Conservation (phyloP, 257 asterid species). For the Euphrasia confusa region DNA sequence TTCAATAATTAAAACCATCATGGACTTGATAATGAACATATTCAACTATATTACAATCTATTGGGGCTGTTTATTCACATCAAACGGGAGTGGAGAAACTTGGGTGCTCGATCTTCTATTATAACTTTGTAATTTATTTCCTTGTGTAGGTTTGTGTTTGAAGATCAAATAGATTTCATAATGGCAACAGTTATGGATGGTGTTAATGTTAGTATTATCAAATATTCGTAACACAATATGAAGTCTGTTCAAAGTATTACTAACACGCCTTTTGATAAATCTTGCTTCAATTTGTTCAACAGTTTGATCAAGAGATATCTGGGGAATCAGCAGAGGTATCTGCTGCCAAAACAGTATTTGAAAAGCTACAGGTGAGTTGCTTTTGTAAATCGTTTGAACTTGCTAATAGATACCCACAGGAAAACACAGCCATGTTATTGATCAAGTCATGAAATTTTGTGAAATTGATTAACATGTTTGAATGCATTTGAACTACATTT, state of each 20-base stretch:
- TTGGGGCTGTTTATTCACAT: neutral
- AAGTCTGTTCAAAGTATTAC: conserved; percentile 1
- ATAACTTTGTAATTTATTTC: neutral
- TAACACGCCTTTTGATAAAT: conserved; percentile 11
- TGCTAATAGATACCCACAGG: too few relatives aligned
- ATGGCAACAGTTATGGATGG: too few relatives aligned
- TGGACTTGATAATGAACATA: neutral
- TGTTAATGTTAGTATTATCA: too few relatives aligned
- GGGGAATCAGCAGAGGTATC: conserved; percentile 42
- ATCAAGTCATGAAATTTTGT: too few relatives aligned
- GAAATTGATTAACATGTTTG: too few relatives aligned
- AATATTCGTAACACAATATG: neutral
- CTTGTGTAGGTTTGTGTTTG: too few relatives aligned
- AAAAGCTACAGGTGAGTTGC: too few relatives aligned
- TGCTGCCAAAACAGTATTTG: too few relatives aligned
- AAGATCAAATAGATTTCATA: too few relatives aligned
- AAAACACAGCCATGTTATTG: too few relatives aligned
- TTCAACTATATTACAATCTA: neutral
- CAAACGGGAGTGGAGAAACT: neutral
- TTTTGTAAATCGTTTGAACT: too few relatives aligned
- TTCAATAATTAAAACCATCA: neutral
- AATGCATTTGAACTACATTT: too few relatives aligned
- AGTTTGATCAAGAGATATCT: conserved; percentile 61
- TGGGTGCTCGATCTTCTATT: neutral
- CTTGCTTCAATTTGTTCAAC: conserved; percentile 25